Evolutionary conservation across 345 rosid genomes (phyloP), one percentile per base, ranked within the genome.

Genomic region (Arabidopsis suecica): DNA sequence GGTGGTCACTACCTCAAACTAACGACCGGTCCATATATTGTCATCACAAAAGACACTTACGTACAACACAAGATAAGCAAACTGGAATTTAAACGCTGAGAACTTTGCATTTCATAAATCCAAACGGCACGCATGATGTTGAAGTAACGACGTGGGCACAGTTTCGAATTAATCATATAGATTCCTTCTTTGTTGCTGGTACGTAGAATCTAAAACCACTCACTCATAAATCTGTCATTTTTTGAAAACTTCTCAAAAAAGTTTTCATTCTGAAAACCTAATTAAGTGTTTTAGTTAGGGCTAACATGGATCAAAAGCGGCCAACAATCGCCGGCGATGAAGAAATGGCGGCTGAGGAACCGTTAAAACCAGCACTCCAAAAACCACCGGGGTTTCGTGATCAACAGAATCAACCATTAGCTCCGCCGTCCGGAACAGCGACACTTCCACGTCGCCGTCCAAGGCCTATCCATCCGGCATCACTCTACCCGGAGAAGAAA

Each of bases 311-410:
- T 9, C 73, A 59, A 59, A 72, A 72, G 28, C 40, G 16, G 16
- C 44, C 78, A 41, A 56, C 3, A 2, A 77, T 2, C 56, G 57
- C 64, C 73, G 63, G 56, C n/a, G 81, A 78, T 32, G 77, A 78
- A 68, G 78, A 57, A 63, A 86, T 4, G 58, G 83, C 79, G 85
- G 81, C 87, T 16, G 87, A 82, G 11, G 65, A 77, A 45, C 73
- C 81, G 20, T 20, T 74, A n/a, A 78, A 75, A 76, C 90, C 87
- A 9, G 41, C 42, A 23, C 89, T 90, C 20, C 83, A 83, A 62
- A 90, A 80, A 69, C 93, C 93, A 16, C 96, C 96, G 0, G 96
- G 93, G 1, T 85, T 84, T 80, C 82, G 71, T 34, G 87, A 89
- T 63, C 85, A 87, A 9, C 80, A 58, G 23, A 32, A 65, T 5